These are phyloP conservation scores for Tolypocladium cylindrosporum DNA, from an alignment of 2,329 filamentous ascomycete species.

Conservation along the genomic window DNA sequence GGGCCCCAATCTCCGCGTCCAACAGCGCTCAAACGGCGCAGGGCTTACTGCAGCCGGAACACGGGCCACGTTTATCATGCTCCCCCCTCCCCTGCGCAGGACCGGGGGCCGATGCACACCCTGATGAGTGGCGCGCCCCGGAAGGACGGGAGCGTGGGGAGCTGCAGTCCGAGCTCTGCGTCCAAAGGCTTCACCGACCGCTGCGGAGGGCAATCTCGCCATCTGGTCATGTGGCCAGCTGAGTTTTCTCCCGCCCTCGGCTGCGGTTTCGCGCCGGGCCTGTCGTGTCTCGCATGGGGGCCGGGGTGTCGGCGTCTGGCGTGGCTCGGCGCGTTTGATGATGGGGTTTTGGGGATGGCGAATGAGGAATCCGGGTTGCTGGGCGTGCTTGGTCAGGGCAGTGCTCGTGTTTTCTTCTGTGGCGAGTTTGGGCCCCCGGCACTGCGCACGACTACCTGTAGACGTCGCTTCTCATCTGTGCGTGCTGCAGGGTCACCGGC, in stretches of 20 bases:
- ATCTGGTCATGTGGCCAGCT: slow-evolving; percentile 7
- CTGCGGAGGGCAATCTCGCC: slow-evolving; percentile 5
- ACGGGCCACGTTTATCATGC: background rate
- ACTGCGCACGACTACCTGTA: background rate
- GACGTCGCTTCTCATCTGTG: background rate
- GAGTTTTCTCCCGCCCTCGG: slow-evolving; percentile 4
- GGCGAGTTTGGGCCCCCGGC: background rate
- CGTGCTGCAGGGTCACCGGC: background rate
- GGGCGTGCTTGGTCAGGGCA: background rate
- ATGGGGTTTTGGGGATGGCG: background rate
- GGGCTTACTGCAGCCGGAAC: background rate
- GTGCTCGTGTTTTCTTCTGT: background rate
- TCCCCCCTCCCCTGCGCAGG: background rate
- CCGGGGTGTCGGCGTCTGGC: background rate
- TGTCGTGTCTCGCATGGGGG: too few species aligned
- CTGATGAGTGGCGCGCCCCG: background rate
- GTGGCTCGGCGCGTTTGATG: background rate
- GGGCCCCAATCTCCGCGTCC: background rate
- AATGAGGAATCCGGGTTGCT: background rate
- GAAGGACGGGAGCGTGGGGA: background rate
- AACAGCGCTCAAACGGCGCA: background rate
- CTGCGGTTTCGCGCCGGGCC: too few species aligned
- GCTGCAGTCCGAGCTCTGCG: background rate
- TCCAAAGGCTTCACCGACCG: background rate
- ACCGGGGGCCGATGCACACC: background rate